Percentiles rank a stretch among this genome's conserved stretches.
Conservation (phyloP, 2,329 filamentous ascomycete genomes). For the Orbilia ellipsospora region DNA sequence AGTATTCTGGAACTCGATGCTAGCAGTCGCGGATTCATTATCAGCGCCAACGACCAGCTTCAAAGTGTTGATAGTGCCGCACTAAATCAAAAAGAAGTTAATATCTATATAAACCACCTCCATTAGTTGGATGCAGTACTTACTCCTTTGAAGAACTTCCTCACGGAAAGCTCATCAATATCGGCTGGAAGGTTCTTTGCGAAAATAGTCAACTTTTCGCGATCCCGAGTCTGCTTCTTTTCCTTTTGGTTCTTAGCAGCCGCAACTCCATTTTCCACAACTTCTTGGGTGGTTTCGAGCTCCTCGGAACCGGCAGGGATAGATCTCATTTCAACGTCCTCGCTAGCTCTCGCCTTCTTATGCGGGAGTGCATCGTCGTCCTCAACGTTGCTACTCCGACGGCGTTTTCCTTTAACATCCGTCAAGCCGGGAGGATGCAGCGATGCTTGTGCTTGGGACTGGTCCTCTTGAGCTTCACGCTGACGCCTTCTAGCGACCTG, state of each 20-base stretch:
- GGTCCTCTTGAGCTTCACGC: slow-evolving; percentile 60
- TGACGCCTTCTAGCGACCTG: slow-evolving; percentile 59
- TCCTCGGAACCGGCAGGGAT: slow-evolving; percentile 61
- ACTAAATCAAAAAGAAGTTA: slow-evolving; percentile 61
- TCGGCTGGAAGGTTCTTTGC: slow-evolving; percentile 79
- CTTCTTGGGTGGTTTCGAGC: slow-evolving; percentile 62
- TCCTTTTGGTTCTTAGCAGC: slow-evolving; percentile 61
- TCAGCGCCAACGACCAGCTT: slow-evolving; percentile 74
- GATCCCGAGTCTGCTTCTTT: slow-evolving; percentile 67
- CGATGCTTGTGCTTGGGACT: slow-evolving; percentile 55
- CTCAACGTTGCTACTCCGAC: slow-evolving; percentile 64
- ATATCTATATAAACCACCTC: background rate
- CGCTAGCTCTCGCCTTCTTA: slow-evolving; percentile 74
- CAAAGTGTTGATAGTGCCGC: slow-evolving; percentile 83
- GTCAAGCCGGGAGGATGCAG: background rate
- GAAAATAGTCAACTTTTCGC: slow-evolving; percentile 87
- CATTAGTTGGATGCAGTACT: slow-evolving; percentile 55
- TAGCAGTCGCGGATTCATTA: slow-evolving; percentile 73
- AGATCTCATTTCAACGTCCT: slow-evolving; percentile 58
- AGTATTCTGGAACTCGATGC: slow-evolving; percentile 84
- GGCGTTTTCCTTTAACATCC: slow-evolving; percentile 45
- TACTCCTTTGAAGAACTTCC: slow-evolving; percentile 86
- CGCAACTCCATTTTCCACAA: slow-evolving; percentile 60
- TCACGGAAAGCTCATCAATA: slow-evolving; percentile 76
- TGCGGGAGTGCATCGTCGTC: slow-evolving; percentile 67